These are phyloP conservation scores for Halteria grandinella DNA, from an alignment of 73 alveolate species.

Conservation along the genomic window DNA sequence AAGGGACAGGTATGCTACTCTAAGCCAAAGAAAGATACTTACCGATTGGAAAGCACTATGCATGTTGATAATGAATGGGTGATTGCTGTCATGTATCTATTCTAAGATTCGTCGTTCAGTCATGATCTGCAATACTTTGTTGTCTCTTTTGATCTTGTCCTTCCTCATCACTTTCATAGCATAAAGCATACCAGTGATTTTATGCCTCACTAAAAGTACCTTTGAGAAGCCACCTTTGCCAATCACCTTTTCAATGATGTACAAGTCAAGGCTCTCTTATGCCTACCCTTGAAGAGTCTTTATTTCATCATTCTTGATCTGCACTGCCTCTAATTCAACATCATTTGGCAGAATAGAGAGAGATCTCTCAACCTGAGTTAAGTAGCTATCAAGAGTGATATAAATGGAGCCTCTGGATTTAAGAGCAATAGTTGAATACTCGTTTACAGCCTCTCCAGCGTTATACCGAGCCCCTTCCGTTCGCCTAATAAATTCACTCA, in stretches of 20 bases:
- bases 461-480: background rate
- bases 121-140: slow-evolving; percentile 72
- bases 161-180: slow-evolving; percentile 84
- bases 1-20: background rate
- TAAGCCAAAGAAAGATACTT: no score
- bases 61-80: slow-evolving; percentile 60
- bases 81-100: slow-evolving; percentile 24
- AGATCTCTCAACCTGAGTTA: slow-evolving; percentile 6
- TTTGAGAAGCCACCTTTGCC: slow-evolving; percentile 86
- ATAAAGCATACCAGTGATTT: slow-evolving; percentile 62
- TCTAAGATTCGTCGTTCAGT: slow-evolving; percentile 63
- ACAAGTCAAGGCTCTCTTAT: slow-evolving; percentile 13
- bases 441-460: background rate
- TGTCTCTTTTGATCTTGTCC: slow-evolving; percentile 57
- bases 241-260: slow-evolving; percentile 41
- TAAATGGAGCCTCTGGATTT: slow-evolving; percentile 14
- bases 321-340: slow-evolving; percentile 35
- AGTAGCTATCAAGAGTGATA: slow-evolving; percentile 19
- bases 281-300: background rate
- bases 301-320: background rate
- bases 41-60: slow-evolving; percentile 65
- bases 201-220: slow-evolving; percentile 74
- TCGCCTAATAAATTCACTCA: slow-evolving; percentile 60
- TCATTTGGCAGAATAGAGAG: background rate
- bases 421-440: slow-evolving; percentile 12